Base-by-base conservation (phyloP, 2,329 filamentous ascomycete species). In the Colletotrichum eremochloae region DNA sequence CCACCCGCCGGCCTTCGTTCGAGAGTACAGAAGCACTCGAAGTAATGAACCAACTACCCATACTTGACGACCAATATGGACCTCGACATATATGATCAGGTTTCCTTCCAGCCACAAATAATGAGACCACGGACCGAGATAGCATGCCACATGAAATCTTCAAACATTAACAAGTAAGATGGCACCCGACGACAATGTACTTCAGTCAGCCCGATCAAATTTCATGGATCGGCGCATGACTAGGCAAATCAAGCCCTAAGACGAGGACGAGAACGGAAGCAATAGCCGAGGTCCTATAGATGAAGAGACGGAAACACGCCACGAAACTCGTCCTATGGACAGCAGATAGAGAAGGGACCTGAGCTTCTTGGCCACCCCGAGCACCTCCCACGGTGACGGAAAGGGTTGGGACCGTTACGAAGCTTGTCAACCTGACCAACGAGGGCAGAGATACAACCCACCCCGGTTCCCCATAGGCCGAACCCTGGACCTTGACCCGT, bases 231-330 rank as follows among this genome's bases (percentile, higher is more conserved):
- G 6, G 63, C 36, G 14, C 33, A 42, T 68, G 57, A 29, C 24
- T 57, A n/a, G 33, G 14, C 15, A 5, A 29, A 61, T 36, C 18
- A 24, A 50, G 18, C 12, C 55, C 14, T 8, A 11, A 18, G 44
- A 29, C 33, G 12, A 55, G 38, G n/a, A 31, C 24, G 29, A 33
- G 48, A 50, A 36, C 40, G 20, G 29, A n/a, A 24, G 31, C 57
- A 42, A 56, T 36, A 71, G 31, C 63, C 64, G 64, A 71, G 60
- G 36, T 46, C 57, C 68, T 52, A 48, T 40, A 38, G 46, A 44
- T 52, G 33, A 57, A 36, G 11, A 18, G 57, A 42, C 57, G 57
- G 57, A 38, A 56, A 60, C 57, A 68, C 40, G 33, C 68, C 68
- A 63, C 36, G 40, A 58, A 31, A 36, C 24, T 36, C 52, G 57